phyloP scores from a whole-genome alignment of 75 land plant species.

The Picea glauca region DNA sequence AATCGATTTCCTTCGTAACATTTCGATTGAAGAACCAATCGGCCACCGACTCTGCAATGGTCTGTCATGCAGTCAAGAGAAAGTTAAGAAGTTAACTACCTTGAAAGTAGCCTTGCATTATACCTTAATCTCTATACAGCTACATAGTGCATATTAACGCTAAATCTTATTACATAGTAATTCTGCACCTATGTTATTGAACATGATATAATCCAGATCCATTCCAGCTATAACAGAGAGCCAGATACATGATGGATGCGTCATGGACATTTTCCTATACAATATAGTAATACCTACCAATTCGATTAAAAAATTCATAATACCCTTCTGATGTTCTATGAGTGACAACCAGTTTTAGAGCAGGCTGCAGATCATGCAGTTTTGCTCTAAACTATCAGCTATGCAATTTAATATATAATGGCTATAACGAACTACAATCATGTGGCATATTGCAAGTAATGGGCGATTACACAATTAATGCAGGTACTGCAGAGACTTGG shows the following conservation, averaged over 20 bases:
- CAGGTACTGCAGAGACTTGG: slow-evolving; percentile 93
- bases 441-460: slow-evolving; percentile 55
- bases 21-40: slow-evolving; percentile 69
- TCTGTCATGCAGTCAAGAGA: slow-evolving; percentile 33
- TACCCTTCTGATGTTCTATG: slow-evolving; percentile 44
- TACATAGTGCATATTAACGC: neutral
- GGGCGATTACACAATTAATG: slow-evolving; percentile 97
- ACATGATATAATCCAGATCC: no score
- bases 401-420: slow-evolving; percentile 36
- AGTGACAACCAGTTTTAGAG: slow-evolving; percentile 90
- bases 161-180: neutral
- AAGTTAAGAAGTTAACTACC: slow-evolving; percentile 2
- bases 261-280: no score
- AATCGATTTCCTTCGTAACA: slow-evolving; percentile 52
- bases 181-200: neutral
- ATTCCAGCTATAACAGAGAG: no score
- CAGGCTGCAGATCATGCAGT: slow-evolving; percentile 85
- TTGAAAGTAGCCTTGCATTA: neutral
- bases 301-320: no score
- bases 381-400: slow-evolving; percentile 36
- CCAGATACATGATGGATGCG: no score
- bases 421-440: slow-evolving; percentile 19
- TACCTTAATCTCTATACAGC: neutral
- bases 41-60: slow-evolving; percentile 64
- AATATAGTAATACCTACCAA: no score